A percentile compares a stretch with the other conserved stretches of the same genome.
Evolutionary conservation across 2,329 filamentous ascomycete genomes (phyloP).

Genomic region (Aureobasidium sp.): DNA sequence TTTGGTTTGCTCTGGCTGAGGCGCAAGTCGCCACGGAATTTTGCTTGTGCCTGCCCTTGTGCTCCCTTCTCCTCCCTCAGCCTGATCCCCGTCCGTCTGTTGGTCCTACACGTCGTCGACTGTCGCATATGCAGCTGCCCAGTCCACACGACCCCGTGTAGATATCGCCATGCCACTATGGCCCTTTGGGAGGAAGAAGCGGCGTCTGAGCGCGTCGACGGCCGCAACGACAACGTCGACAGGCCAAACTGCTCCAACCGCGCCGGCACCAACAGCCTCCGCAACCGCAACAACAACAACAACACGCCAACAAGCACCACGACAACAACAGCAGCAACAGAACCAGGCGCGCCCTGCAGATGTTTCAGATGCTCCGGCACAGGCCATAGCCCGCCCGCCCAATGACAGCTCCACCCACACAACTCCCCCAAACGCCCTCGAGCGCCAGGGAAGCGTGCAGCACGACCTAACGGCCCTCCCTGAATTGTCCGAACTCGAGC

Average conservation of each 20-base stretch:
- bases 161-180: slow-evolving; percentile 35
- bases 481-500: slow-evolving; percentile 29
- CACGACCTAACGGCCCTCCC: slow-evolving; percentile 40
- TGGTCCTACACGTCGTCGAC: not conserved
- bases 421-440: not conserved
- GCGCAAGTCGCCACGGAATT: not conserved
- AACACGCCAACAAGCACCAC: not conserved
- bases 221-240: not conserved
- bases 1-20: not conserved
- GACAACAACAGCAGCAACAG: not conserved
- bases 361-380: slow-evolving; percentile 9
- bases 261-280: not conserved
- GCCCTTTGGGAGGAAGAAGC: slow-evolving; percentile 70
- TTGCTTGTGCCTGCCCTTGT: not conserved
- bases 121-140: slow-evolving; percentile 6
- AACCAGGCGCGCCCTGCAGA: not conserved
- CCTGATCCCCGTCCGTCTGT: not conserved
- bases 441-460: slow-evolving; percentile 23
- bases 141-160: slow-evolving; percentile 47
- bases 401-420: not conserved
- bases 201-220: slow-evolving; percentile 34
- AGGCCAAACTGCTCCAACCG: not conserved
- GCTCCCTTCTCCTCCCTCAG: not conserved
- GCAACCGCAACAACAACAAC: not conserved
- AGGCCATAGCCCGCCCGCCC: not conserved